Base-by-base conservation (phyloP, 116 monocot species). In the Zostera marina region DNA sequence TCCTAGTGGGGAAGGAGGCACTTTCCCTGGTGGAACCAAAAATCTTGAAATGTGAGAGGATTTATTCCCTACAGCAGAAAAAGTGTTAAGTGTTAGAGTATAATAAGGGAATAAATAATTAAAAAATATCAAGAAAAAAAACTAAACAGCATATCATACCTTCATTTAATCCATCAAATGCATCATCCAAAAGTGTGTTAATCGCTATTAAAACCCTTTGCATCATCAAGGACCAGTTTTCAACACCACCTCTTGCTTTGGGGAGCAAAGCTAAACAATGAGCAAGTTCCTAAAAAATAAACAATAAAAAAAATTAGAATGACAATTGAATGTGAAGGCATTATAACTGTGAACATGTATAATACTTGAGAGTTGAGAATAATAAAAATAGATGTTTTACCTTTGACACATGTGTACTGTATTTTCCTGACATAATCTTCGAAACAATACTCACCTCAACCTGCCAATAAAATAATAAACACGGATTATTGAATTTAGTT, bases 161-260 rank as follows among this genome's bases (percentile, higher is more conserved):
- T 75, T 85, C 78, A 70, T 89, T 85, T 62, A 96, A 17, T 59
- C 85, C 89, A 65, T 77, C 54, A 41, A 89, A 89, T 42, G 74
- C 78, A 62, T 76, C 77, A 68, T 66, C 78, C 43, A 96, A 53
- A 68, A 72, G 62, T 8, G 10, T 56, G 65, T 76, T 77, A 68
- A 96, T 78, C 10, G 60, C 67, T 22, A 83, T 66, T 44, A 96
- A 52, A 73, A 89, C 68, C 74, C 71, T 85, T 47, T 78, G 77
- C 65, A 96, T 76, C 73, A 85, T 72, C 8, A 80, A 38, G 9
- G 64, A 78, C 80, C 82, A 89, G 67, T 76, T 77, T 49, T 80
- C 71, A 44, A 67, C 74, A 74, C 80, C 82, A 20, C 76, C 74
- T 76, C 62, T 80, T 5, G 64, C 74, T 47, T 66, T 75, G n/a